A percentile compares a stretch with the other conserved stretches of the same genome.
Conservation (phyloP, 2,329 filamentous ascomycete genomes). For the Grosmannia huntii region DNA sequence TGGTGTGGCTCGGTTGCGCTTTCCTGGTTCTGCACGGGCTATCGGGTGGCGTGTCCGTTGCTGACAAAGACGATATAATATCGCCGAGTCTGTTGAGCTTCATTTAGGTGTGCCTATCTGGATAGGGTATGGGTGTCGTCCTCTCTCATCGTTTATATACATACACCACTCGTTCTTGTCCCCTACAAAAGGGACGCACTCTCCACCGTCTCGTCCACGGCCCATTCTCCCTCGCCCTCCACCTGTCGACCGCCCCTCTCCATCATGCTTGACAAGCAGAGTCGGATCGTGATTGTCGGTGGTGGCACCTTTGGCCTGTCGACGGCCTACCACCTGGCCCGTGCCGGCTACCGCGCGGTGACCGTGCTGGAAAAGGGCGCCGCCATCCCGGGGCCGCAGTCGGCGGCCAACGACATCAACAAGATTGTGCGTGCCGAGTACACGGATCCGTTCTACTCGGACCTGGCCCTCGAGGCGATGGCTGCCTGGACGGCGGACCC, state of each 20-base stretch:
- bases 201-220: too few species aligned
- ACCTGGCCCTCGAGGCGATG: conserved; percentile 40
- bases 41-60: background rate
- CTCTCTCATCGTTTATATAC: too few species aligned
- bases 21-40: background rate
- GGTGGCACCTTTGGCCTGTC: conserved; percentile 21
- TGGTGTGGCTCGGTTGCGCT: background rate
- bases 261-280: background rate
- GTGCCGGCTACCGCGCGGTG: conserved; percentile 30
- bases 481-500: conserved; percentile 36
- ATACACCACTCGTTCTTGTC: too few species aligned
- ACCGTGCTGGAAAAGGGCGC: conserved; percentile 30
- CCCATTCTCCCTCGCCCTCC: too few species aligned
- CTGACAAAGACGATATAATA: background rate
- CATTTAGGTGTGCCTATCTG: background rate
- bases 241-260: too few species aligned
- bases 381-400: background rate
- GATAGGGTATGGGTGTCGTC: background rate
- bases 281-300: conserved; percentile 23
- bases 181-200: too few species aligned
- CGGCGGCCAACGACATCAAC: conserved; percentile 21
- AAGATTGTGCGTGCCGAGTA: conserved; percentile 50
- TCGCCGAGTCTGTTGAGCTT: background rate
- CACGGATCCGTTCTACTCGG: conserved; percentile 42
- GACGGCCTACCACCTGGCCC: conserved; percentile 29